Conservation (phyloP, 257 asterid genomes). For the Mitragyna speciosa region DNA sequence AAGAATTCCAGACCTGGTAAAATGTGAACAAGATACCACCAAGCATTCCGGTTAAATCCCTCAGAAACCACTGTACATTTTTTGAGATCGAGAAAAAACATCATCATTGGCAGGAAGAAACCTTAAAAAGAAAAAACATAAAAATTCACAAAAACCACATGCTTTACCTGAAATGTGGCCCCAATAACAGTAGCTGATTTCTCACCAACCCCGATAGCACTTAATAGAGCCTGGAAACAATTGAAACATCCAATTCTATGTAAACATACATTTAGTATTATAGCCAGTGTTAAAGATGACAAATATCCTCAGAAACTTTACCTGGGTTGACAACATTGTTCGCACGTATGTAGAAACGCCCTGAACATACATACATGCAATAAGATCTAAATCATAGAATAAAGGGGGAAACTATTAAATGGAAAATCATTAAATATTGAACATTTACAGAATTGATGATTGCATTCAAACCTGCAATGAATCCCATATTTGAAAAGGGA, state of each 20-base stretch:
- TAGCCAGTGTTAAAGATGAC: slow-evolving; percentile 8
- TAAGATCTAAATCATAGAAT: slow-evolving; percentile 1
- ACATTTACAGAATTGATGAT: neutral
- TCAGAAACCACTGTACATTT: slow-evolving; percentile 78
- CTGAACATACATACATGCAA: slow-evolving; percentile 34
- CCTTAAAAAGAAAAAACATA: slow-evolving; percentile 2
- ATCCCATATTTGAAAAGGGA: slow-evolving; percentile 91
- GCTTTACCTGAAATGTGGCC: slow-evolving; percentile 86
- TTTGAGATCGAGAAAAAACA: slow-evolving; percentile 15
- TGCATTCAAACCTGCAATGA: slow-evolving; percentile 68
- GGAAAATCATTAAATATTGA: neutral
- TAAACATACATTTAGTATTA: slow-evolving; percentile 6
- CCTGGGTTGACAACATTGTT: slow-evolving; percentile 96
- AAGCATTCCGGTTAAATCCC: slow-evolving; percentile 97
- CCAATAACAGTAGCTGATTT: slow-evolving; percentile 94
- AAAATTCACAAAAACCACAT: neutral
- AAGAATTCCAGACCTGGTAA: slow-evolving; percentile 63
- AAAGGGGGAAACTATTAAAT: neutral
- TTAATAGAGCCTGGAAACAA: slow-evolving; percentile 72
- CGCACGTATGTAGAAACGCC: slow-evolving; percentile 97
- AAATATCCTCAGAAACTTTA: slow-evolving; percentile 23
- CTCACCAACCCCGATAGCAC: slow-evolving; percentile 98
- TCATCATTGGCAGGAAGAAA: slow-evolving; percentile 1
- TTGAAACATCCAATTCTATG: slow-evolving; percentile 3
- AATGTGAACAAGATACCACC: slow-evolving; percentile 89